Percentiles rank a stretch among this genome's conserved stretches.
These are phyloP conservation scores for Alternaria conjuncta DNA, from an alignment of 2,329 filamentous ascomycete species.

Conservation along the genomic window DNA sequence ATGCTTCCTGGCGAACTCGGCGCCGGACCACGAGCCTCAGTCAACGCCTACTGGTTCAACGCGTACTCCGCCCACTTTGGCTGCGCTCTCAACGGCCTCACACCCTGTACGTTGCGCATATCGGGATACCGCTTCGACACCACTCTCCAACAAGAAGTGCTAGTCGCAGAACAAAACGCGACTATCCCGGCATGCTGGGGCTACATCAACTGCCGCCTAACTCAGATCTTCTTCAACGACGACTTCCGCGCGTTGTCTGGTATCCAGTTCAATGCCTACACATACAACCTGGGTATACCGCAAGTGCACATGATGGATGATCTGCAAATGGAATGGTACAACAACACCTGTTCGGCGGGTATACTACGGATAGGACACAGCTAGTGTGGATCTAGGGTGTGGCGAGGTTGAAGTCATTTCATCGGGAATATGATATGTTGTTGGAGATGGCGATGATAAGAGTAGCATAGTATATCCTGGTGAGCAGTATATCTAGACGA, in stretches of 20 bases:
- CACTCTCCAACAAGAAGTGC: conserved; percentile 42
- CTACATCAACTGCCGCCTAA: conserved; percentile 52
- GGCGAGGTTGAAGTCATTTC: background rate
- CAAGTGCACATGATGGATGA: conserved; percentile 58
- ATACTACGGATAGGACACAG: conserved; percentile 41
- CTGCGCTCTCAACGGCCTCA: conserved; percentile 53
- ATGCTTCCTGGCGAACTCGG: conserved; percentile 56
- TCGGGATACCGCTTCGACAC: conserved; percentile 55
- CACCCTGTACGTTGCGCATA: conserved; percentile 53
- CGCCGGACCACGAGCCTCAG: conserved; percentile 51
- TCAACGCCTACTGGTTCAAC: conserved; percentile 60
- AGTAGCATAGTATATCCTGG: conserved; percentile 14
- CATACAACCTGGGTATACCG: conserved; percentile 46
- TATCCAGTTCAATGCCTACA: conserved; percentile 57
- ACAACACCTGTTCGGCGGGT: conserved; percentile 58
- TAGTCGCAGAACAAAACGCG: conserved; percentile 47
- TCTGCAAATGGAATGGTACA: conserved; percentile 56
- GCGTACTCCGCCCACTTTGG: conserved; percentile 55
- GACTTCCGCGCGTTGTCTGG: conserved; percentile 52
- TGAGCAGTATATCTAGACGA: conserved; percentile 8
- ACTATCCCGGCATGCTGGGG: conserved; percentile 52
- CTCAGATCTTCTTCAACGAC: conserved; percentile 51
- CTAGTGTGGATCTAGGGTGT: conserved; percentile 31
- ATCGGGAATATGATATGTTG: background rate
- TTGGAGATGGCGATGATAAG: conserved; percentile 1